Base-by-base conservation (phyloP, 2,329 filamentous ascomycete species). In the Stachybotrys chartarum region DNA sequence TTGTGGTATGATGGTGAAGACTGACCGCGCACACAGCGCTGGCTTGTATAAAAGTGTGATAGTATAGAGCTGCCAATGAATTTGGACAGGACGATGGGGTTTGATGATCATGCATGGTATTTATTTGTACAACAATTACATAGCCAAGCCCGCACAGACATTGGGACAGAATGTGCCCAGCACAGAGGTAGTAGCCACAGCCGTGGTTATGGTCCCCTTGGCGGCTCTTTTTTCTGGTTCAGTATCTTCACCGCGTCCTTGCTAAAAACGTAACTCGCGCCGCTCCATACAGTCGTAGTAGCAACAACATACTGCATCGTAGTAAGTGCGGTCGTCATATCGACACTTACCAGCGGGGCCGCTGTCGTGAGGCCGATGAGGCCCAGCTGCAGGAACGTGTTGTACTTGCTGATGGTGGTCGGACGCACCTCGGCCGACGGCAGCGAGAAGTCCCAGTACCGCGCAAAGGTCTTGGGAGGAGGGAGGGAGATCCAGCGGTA, bases 381-480 rank as follows among this genome's bases (percentile, higher is more conserved):
- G 5, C 86, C 84, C 18, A 99, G 77, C 70, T 99, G 94, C 63
- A 97, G 74, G 48, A 95, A 91, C 0, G 94, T 99, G 72, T 99
- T 99, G 72, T 91, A 86, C 76, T 95, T 95, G 72, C 87, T 91
- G 58, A 95, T 90, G 1, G 81, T 87, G 0, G 90, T 94, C 1
- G 90, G 90, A 57, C 84, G 87, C 6, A 95, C 90, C 72, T 94
- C 90, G 3, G 90, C 90, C 45, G 86, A 90, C 2, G 90, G 94
- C 14, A 99, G 80, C 3, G 89, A 93, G 68, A 99, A 97, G 72
- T 99, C 94, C 94, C 94, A 99, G 73, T 97, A 99, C 17, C 94
- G 80, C 17, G 82, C 75, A 72, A 97, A 90, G 0, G 94, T 97
- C 74, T 97, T 97, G 1, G 94, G 94, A 0, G 90, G 86, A 0